phyloP scores from a whole-genome alignment of 1,139 yeast genomes.

The Pichia sp. region DNA sequence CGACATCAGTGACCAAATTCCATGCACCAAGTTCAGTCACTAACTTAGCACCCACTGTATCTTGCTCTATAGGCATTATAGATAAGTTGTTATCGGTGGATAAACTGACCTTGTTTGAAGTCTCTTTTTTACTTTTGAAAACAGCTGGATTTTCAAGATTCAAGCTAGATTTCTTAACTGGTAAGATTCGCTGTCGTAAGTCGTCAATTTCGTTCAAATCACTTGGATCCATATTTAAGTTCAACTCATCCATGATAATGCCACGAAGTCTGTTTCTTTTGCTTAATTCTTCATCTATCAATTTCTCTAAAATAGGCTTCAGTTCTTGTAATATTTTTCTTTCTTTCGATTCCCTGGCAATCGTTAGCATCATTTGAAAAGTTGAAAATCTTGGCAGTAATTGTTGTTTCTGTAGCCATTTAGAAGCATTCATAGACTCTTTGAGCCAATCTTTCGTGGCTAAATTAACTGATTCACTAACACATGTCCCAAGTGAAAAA shows the following conservation, averaged over 20 bases:
- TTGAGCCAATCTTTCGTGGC: conserved; percentile 54
- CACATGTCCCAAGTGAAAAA: conserved; percentile 45
- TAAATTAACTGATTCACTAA: conserved; percentile 48
- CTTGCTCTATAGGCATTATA: not conserved
- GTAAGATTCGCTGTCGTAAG: not conserved
- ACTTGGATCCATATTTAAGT: conserved; percentile 1
- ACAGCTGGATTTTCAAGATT: not conserved
- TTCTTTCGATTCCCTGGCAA: conserved; percentile 37
- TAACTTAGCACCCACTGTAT: conserved; percentile 5
- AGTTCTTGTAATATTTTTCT: conserved; percentile 26
- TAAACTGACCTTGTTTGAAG: too few species aligned
- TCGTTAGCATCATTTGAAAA: conserved; percentile 37
- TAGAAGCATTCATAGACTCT: conserved; percentile 38
- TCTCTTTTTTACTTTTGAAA: too few species aligned
- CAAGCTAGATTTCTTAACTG: not conserved
- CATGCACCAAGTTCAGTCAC: conserved; percentile 3
- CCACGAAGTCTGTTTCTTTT: conserved; percentile 29
- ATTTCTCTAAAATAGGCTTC: conserved; percentile 27
- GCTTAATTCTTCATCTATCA: conserved; percentile 34
- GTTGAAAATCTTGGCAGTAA: conserved; percentile 44
- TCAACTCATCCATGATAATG: conserved; percentile 12
- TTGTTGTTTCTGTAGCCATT: conserved; percentile 45
- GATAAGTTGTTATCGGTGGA: not conserved
- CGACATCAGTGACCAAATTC: conserved; percentile 40
- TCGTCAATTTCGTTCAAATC: not conserved